A percentile compares a stretch with the other conserved stretches of the same genome.
Evolutionary conservation across 2,329 filamentous ascomycete species (phyloP).

Genomic region (Harringtonia aguacate): DNA sequence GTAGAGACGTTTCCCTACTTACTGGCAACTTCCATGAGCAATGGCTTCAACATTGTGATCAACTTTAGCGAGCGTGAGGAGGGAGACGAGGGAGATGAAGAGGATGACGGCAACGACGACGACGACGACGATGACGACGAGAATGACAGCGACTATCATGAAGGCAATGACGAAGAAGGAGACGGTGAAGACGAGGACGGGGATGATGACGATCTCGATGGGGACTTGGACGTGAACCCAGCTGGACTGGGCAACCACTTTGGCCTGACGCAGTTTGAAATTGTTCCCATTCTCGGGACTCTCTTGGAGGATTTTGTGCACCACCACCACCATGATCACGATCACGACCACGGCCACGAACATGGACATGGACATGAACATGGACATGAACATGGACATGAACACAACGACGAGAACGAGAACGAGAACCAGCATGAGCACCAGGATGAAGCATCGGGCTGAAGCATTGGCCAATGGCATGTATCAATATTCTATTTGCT

Average conservation of each 20-base stretch:
- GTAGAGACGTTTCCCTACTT: slow-evolving; percentile 2
- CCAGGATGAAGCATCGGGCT: background rate
- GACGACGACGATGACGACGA: slow-evolving; percentile 15
- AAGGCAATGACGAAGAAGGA: slow-evolving; percentile 14
- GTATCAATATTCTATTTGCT: no score
- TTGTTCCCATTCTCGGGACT: background rate
- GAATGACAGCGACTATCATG: slow-evolving; percentile 7
- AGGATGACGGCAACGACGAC: slow-evolving; percentile 14
- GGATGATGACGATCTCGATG: background rate
- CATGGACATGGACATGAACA: no score
- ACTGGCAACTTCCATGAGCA: slow-evolving; percentile 1
- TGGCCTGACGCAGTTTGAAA: background rate
- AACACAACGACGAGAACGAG: no score
- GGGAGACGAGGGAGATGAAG: no score
- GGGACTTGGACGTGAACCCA: background rate
- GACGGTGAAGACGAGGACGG: slow-evolving; percentile 3
- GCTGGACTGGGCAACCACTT: background rate
- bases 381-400: no score
- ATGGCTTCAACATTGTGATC: slow-evolving; percentile 5
- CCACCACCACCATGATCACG: background rate
- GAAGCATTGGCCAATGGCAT: background rate
- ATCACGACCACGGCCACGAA: no score
- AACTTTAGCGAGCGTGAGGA: slow-evolving; percentile 7
- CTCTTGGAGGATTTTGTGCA: background rate
- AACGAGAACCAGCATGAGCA: background rate